Base-by-base conservation (phyloP, 2,329 filamentous ascomycete genomes). In the Hymenoscyphus fructigenus region DNA sequence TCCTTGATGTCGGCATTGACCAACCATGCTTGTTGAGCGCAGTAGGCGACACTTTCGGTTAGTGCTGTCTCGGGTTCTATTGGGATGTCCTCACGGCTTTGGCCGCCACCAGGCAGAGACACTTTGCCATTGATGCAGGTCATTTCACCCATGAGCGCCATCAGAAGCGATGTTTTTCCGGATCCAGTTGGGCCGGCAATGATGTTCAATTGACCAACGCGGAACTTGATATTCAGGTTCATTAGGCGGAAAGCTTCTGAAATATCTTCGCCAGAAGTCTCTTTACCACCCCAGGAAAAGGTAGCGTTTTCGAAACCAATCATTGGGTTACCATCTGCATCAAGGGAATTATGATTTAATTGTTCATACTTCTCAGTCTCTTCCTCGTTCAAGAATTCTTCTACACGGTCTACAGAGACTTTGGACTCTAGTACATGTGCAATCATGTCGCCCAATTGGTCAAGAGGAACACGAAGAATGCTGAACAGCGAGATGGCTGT, bases 71-170 rank as follows among this genome's bases (percentile, higher is more conserved):
- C 88, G 1, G 92, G 90, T 75, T 98, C 90, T 6, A 88, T 83
- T 15, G 84, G 89, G 34, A 97, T 84, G 66, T 97, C 92, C 75
- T 97, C 92, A 70, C 95, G 89, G 75, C 91, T 93, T 67, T 86
- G 87, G 55, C 91, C 92, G 61, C 73, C 72, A 70, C 93, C 92
- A 2, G 95, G 95, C 29, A 98, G 85, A 77, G 89, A 92, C 6
- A 98, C 91, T 10, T 84, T 85, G 63, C 95, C 95, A 64, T 89
- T 84, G 28, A 97, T 79, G 60, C 93, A 79, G 0, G 91, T 95
- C 95, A 99, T 99, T 79, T 99, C 95, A 66, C 95, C 95, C 1
- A 99, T 85, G 29, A 99, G 82, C 32, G 93, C 95, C 94, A 99
- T 97, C 23, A 99, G 83, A 74, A 99, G 81, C 0, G 94, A 98